phyloP scores from a whole-genome alignment of 1,139 yeast species.

The Lodderomyces margitis region DNA sequence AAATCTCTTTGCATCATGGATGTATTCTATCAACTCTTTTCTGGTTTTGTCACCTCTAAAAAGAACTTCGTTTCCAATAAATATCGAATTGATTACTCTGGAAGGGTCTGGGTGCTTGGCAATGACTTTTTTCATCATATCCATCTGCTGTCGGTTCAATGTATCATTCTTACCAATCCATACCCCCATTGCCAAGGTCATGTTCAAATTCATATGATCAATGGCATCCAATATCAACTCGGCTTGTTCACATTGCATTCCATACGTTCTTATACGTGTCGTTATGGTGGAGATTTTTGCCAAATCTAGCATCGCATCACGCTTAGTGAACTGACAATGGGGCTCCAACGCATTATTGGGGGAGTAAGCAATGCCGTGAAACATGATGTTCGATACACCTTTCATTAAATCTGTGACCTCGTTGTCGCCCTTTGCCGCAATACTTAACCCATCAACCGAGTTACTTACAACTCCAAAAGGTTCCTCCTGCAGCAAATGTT shows the following conservation, averaged over 20 bases:
- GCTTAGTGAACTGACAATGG: constrained; percentile 45
- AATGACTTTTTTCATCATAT: constrained; percentile 42
- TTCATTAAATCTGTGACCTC: constrained; percentile 33
- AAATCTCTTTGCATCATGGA: constrained; percentile 41
- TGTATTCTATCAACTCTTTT: constrained; percentile 38
- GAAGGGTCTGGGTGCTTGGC: constrained; percentile 39
- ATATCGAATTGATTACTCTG: constrained; percentile 47
- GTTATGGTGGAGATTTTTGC: constrained; percentile 59
- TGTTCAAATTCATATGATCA: constrained; percentile 44
- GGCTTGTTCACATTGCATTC: constrained; percentile 63
- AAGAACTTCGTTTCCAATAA: constrained; percentile 64
- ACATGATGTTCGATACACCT: constrained; percentile 24
- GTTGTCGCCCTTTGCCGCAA: constrained; percentile 25
- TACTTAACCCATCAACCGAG: constrained; percentile 20
- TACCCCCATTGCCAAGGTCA: constrained; percentile 62
- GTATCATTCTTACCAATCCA: constrained; percentile 53
- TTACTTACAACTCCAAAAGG: constrained; percentile 5
- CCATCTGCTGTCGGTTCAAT: constrained; percentile 41
- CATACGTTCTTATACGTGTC: constrained; percentile 54
- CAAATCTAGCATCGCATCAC: constrained; percentile 55
- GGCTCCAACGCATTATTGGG: constrained; percentile 54
- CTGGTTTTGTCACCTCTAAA: constrained; percentile 50
- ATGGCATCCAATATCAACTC: constrained; percentile 54
- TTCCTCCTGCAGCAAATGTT: constrained; percentile 9
- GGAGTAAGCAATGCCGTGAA: constrained; percentile 61